Base-by-base conservation (phyloP, 2,329 filamentous ascomycete species). In the Cadophora malorum region DNA sequence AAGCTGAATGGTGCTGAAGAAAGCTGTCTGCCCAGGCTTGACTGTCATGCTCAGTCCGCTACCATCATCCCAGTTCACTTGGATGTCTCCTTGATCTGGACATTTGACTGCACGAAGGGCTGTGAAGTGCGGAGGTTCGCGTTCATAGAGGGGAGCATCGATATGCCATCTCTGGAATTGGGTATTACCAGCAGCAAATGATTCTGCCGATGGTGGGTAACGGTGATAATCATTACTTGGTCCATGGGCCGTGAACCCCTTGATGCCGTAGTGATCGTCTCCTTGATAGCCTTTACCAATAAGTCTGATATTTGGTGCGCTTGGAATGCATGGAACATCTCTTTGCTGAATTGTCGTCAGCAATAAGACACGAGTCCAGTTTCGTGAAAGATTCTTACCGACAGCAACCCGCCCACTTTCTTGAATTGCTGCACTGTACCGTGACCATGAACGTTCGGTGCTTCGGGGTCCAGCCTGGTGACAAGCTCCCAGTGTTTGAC, bases 111-210 rank as follows among this genome's bases (percentile, higher is more conserved):
- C 79, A 5, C 80, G 79, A 3, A 83, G 75, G 1, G 80, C 80
- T 5, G 80, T 83, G 70, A 82, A 82, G 76, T 78, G 80, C 1
- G 81, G 78, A 0, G 80, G 81, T 33, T 82, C 78, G 5, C 78
- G 76, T 3, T 71, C 79, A 68, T 82, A 83, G 1, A 83, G 75
- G 1, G 81, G 80, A 8, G 80, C 82, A 67, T 84, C 82, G n/a
- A 83, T 81, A 67, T 84, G 82, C 82, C 82, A 84, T 31, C 80
- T 76, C 58, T 83, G 81, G 67, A 83, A 83, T 21, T 82, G 80
- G 0, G 80, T 82, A 53, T 81, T 77, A 10, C 82, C 81, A 5
- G 74, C 70, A 1, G 77, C 70, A 66, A 83, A 83, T 4, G 81
- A 78, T 0, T 76, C 75, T 6, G 73, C 65, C 0, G 74, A 65